Base-by-base conservation (phyloP, 192 early-diverging fungal species). In the Rhizophagus sp. region DNA sequence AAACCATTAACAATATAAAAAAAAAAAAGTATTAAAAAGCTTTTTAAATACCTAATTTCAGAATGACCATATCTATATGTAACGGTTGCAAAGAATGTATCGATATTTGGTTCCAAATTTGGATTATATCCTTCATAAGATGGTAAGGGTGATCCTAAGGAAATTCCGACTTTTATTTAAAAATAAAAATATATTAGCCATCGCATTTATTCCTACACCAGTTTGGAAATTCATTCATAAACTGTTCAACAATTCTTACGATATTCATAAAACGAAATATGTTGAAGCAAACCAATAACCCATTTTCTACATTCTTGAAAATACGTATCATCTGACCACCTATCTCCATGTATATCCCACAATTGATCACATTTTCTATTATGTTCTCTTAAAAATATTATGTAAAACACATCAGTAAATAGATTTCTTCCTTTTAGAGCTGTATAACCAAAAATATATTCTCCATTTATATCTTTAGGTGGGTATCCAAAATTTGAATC, bases 251-350 rank as follows among this genome's bases (percentile, higher is more conserved):
- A 47, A 57, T 0, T 4, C 52, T 57, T 15, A 19, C 30, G 52
- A 70, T 70, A 70, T 70, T 70, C 68, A n/a, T n/a, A 44, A 24
- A 39, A 70, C 0, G 30, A 5, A n/a, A 41, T 22, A 11, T 13
- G 22, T 70, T 70, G 68, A 3, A 70, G 33, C 10, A 70, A 39
- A 39, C 30, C 68, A 22, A 70, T 70, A n/a, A 70, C 68, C 68
- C 68, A 70, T 70, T 70, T 70, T n/a, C 68, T 70, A n/a, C 49
- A 47, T 62, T 75, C 73, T 75, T 75, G 73, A 24, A 75, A 75
- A 75, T 75, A 75, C 19, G 4, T 22, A 4, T 75, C 49, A 57
- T 75, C 73, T 30, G 15, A 22, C 50, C 25, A 75, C n/a, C 4
- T 4, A 34, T 52, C 17, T 12, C 73, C 73, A n/a, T 75, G 24